Percentiles rank a stretch among this genome's conserved stretches.
phyloP scores from a whole-genome alignment of 306 rosid genomes.

The Crotalaria pallida region DNA sequence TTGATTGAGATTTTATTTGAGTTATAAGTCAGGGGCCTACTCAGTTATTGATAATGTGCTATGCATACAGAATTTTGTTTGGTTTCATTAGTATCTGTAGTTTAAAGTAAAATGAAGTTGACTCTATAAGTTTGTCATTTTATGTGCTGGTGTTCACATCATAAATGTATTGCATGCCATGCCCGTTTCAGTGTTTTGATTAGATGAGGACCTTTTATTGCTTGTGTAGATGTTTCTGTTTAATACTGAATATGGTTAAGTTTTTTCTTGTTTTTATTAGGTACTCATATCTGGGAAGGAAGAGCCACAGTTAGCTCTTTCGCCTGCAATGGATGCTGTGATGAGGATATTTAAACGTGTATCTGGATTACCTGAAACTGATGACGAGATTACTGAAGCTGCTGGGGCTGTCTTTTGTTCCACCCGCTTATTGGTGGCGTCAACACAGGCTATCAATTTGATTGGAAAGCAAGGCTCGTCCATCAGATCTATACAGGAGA shows the following conservation, averaged over 20 bases:
- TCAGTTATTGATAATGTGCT: background rate
- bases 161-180: background rate
- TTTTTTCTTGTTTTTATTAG: constrained; percentile 25
- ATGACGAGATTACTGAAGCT: constrained; percentile 41
- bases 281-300: constrained; percentile 82
- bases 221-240: constrained; percentile 3
- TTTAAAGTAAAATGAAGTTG: background rate
- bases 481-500: constrained; percentile 84
- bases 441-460: constrained; percentile 84
- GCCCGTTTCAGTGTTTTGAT: background rate
- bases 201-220: background rate
- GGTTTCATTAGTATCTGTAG: background rate
- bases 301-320: constrained; percentile 60
- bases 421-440: constrained; percentile 67
- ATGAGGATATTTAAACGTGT: constrained; percentile 73
- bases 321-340: constrained; percentile 90
- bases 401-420: constrained; percentile 56
- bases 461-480: constrained; percentile 87
- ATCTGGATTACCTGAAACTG: constrained; percentile 67
- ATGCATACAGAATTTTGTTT: background rate
- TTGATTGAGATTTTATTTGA: background rate
- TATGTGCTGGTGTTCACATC: background rate
- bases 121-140: background rate
- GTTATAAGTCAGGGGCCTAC: background rate
- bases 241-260: background rate